Evolutionary conservation across 2,329 filamentous ascomycete species (phyloP), one percentile per base, ranked within the genome.

Genomic region (Westerdykella sp.): DNA sequence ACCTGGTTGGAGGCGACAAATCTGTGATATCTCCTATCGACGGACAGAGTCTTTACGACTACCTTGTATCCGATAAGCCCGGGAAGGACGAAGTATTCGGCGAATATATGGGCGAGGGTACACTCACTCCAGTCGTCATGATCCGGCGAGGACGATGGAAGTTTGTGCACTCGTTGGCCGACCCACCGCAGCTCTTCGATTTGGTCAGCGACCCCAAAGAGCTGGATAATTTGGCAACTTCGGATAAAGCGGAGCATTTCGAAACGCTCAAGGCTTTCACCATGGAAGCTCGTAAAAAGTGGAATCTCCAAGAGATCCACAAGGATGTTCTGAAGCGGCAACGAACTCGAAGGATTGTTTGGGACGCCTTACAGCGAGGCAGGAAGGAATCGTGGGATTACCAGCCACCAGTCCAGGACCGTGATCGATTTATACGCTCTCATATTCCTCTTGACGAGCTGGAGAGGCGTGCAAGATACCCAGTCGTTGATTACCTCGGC

Each of bases 41-140:
- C 57, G 90, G 90, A 30, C 74, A 81, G 25, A 93, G 86, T 34
- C 75, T 96, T 54, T 56, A 62, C 41, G 53, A 60, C 28, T 66
- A 67, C 34, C 52, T 66, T 0, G 54, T 66, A 6, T 65, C 61
- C 2, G 57, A 67, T 32, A 57, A 78, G n/a, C 58, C 74, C 59
- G 81, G 80, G 34, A 83, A 84, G 47, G 89, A 96, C 65, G 93
- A 86, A 10, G 89, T 93, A n/a, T 85, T 91, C 57, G 89, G 88
- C 47, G 90, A 96, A 71, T 96, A 96, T 71, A 95, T 91, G 60
- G 90, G 88, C 39, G 90, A 96, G 69, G 90, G 90, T 38, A 95
- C 90, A 1, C 76, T 95, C 43, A 83, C 85, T 4, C 90, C 90
- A 1, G 79, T 94, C 44, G 87, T 95, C 76, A 96, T 96, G 90